Evolutionary conservation across 306 rosid genomes (phyloP), one percentile per base, ranked within the genome.

Genomic region (Pterocarpus santalinus): DNA sequence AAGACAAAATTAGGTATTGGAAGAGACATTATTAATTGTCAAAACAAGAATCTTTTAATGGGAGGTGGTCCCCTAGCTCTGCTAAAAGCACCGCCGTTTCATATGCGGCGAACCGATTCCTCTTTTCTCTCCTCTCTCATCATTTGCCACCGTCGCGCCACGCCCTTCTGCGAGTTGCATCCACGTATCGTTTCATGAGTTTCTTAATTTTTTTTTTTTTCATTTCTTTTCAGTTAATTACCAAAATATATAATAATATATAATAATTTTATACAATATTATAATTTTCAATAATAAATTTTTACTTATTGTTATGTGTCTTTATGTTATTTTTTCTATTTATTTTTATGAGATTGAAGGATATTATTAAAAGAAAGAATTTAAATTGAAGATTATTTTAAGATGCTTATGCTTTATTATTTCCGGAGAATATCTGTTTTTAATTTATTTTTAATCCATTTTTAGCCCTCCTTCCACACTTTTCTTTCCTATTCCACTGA

Each of bases 71-170:
- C 82, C 87, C 73, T 16, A 11, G 44, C 41, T 66, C 38, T 77
- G 75, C 67, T 71, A 44, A 73, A 88, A 79, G 86, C 87, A 85
- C 81, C 81, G 80, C 81, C 89, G 89, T 82, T 82, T 62, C 30
- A 38, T 75, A 85, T 84, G 97, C 88, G 90, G 94, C 91, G 89
- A 90, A 84, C 65, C 56, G 97, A 80, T 77, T 88, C 90, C 62
- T 15, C 36, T 52, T 65, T 70, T 47, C 64, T 63, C 33, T 33
- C 64, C 65, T 34, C 67, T 17, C 62, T 69, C 73, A 53, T 71
- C 76, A 65, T 28, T n/a, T 32, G 62, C 78, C 90, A 85, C 86
- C 86, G 79, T 91, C 82, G 76, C 58, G 71, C 83, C 85, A 77
- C 82, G 57, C 81, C 62, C 16, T 43, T 47, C 83, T 69, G 35